Conservation (phyloP, 2,329 filamentous ascomycete genomes). For the Phoma sp. region DNA sequence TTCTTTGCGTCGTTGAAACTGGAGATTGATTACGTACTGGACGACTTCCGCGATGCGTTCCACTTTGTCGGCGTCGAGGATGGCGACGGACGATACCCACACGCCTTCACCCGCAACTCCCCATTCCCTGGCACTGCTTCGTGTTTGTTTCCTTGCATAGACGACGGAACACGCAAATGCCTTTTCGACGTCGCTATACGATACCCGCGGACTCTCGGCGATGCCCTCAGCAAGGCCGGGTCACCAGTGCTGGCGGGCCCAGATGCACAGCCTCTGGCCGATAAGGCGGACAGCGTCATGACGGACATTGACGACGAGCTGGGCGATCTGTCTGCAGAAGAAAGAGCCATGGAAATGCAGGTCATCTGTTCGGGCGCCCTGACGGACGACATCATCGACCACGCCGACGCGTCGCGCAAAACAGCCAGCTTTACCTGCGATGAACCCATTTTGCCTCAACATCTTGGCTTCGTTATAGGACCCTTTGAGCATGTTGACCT, state of each 20-base stretch:
- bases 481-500: slow-evolving; percentile 95
- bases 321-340: slow-evolving; percentile 69
- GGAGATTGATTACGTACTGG: slow-evolving; percentile 77
- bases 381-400: slow-evolving; percentile 80
- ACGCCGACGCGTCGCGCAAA: slow-evolving; percentile 79
- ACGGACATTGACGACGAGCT: slow-evolving; percentile 46
- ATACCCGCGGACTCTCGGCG: slow-evolving; percentile 83
- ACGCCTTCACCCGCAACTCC: slow-evolving; percentile 87
- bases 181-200: slow-evolving; percentile 89
- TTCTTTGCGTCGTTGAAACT: slow-evolving; percentile 66
- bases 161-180: slow-evolving; percentile 80
- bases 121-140: slow-evolving; percentile 78
- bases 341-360: slow-evolving; percentile 85
- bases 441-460: slow-evolving; percentile 75
- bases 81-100: slow-evolving; percentile 82
- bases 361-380: slow-evolving; percentile 91
- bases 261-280: slow-evolving; percentile 20
- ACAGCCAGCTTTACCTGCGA: slow-evolving; percentile 80
- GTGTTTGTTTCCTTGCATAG: slow-evolving; percentile 91
- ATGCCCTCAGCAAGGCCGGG: slow-evolving; percentile 61
- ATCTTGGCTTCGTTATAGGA: slow-evolving; percentile 91
- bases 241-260: slow-evolving; percentile 20
- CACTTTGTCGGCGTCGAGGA: slow-evolving; percentile 89
- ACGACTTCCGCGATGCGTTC: slow-evolving; percentile 79
- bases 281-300: slow-evolving; percentile 43